Evolutionary conservation across 2,329 filamentous ascomycete species (phyloP), one percentile per base, ranked within the genome.

Genomic region (Sporothrix mexicana): DNA sequence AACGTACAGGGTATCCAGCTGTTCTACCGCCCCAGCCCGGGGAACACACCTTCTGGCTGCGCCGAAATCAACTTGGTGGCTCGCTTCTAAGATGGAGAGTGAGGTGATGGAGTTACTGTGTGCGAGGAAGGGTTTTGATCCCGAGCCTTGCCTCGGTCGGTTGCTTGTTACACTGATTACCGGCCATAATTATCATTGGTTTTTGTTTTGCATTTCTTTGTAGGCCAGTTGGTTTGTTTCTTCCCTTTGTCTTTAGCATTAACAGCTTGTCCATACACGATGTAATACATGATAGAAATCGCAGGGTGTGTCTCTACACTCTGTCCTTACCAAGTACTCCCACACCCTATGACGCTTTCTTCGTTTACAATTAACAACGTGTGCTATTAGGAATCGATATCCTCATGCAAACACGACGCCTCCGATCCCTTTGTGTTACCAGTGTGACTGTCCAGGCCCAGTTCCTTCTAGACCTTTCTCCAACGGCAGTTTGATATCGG

Each of bases 41-140:
- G 30, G 2, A 13, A 17, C n/a, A 13, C 53, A 0, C 70, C 71
- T 12, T 10, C 10, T 1, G 59, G 55, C 0, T 75, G 74, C 69
- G 69, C 41, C 1, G 69, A 73, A n/a, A 64, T 75, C 6, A 51
- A 75, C 23, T 64, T 75, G 23, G 69, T 74, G 30, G 49, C 64
- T 3, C 30, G 30, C 7, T 36, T 68, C 8, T 70, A 70, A 20
- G 9, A 55, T 20, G 9, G 7, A 66, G 3, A 36, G 7, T 36
- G 30, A 36, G 30, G 7, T 36, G 3, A 36, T 36, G 30, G 30
- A 36, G 30, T 30, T 30, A 3, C 30, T 30, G 5, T 36, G 30
- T 5, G 30, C 1, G 30, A 17, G 47, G 25, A 2, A 17, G 9
- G 41, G 36, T 7, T 64, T 23, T 45, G 41, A 47, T 25, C 6